phyloP scores from a whole-genome alignment of 345 rosid genomes.

The Sisymbrium irio region DNA sequence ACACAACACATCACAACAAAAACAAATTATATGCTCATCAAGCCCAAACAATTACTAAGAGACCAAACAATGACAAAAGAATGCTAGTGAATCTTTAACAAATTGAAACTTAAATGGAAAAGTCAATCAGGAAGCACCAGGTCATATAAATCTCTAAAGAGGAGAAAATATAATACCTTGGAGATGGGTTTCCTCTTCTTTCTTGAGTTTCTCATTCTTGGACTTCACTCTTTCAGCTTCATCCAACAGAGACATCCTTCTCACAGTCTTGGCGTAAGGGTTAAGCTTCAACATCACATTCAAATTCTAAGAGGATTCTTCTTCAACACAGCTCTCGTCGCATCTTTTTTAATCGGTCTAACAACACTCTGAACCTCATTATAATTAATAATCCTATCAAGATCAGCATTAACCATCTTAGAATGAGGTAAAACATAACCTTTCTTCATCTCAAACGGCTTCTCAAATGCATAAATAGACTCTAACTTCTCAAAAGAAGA shows the following conservation, averaged over 20 bases:
- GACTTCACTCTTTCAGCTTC: constrained; percentile 76
- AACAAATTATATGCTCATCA: constrained; percentile 11
- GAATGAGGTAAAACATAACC: no score
- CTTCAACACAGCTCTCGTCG: constrained; percentile 70
- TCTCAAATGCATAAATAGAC: constrained; percentile 68
- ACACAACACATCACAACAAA: no score
- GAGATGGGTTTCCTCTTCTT: constrained; percentile 55
- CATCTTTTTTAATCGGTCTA: constrained; percentile 57
- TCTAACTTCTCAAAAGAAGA: constrained; percentile 83
- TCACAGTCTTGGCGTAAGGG: constrained; percentile 80
- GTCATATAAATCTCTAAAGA: neutral
- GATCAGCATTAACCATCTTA: constrained; percentile 44
- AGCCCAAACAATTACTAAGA: neutral
- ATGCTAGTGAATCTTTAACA: neutral
- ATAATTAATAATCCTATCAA: constrained; percentile 46
- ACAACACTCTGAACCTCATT: constrained; percentile 64
- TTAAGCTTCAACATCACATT: constrained; percentile 63
- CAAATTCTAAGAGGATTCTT: constrained; percentile 80
- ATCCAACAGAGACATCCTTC: constrained; percentile 77
- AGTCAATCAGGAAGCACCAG: no score
- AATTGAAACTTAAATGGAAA: neutral
- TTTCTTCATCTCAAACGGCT: constrained; percentile 9
- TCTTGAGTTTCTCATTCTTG: constrained; percentile 81
- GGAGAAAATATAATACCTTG: constrained; percentile 42
- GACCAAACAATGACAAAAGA: neutral